Conservation (phyloP, 441 rosid species). For the Melianthus villosus region DNA sequence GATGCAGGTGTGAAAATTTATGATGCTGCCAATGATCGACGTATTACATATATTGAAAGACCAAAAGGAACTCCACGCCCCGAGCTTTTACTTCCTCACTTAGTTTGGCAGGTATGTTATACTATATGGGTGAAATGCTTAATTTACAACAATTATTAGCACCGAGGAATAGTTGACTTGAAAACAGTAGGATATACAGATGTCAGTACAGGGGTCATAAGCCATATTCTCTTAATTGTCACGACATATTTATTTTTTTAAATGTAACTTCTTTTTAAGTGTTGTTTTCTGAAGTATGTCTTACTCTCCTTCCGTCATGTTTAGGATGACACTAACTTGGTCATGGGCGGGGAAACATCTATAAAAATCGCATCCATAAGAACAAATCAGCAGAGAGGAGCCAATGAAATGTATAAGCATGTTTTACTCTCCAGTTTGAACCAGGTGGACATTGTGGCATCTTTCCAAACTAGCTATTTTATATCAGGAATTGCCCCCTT, state of each 20-base stretch:
- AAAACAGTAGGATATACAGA: too few relatives aligned
- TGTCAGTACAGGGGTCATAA: too few relatives aligned
- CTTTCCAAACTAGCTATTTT: slow-evolving; percentile 91
- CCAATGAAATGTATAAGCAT: slow-evolving; percentile 52
- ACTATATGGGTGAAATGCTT: slow-evolving; percentile 5
- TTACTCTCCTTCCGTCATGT: slow-evolving; percentile 9
- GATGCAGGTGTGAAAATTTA: slow-evolving; percentile 95
- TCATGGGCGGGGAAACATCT: slow-evolving; percentile 93
- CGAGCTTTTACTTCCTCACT: slow-evolving; percentile 77
- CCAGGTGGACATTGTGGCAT: slow-evolving; percentile 92
- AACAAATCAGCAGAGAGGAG: slow-evolving; percentile 34
- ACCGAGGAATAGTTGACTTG: too few relatives aligned
- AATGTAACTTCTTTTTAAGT: not conserved
- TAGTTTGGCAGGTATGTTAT: slow-evolving; percentile 92
- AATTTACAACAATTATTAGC: too few relatives aligned
- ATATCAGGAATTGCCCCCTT: slow-evolving; percentile 99
- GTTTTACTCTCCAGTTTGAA: slow-evolving; percentile 43
- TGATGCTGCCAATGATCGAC: slow-evolving; percentile 78
- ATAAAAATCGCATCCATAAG: slow-evolving; percentile 81
- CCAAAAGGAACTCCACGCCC: slow-evolving; percentile 88
- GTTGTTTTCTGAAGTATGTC: too few relatives aligned
- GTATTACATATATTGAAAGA: slow-evolving; percentile 82
- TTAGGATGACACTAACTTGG: slow-evolving; percentile 79
- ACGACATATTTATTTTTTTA: slow-evolving; percentile 1
- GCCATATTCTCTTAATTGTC: too few relatives aligned